A percentile compares a stretch with the other conserved stretches of the same genome.
phyloP scores from a whole-genome alignment of 257 asterid genomes.

The Plectranthus barbatus region DNA sequence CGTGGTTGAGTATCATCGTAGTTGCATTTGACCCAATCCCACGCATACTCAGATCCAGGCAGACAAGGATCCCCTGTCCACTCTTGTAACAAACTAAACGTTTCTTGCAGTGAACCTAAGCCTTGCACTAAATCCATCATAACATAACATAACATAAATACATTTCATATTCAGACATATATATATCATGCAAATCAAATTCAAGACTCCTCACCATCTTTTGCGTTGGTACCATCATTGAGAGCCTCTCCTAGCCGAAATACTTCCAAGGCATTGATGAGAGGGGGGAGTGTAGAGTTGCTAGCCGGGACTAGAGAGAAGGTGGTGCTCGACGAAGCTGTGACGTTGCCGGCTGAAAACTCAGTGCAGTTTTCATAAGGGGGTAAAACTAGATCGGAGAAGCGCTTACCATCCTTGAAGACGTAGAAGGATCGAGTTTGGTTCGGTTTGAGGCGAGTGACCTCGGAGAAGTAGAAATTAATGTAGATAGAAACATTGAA shows the following conservation, averaged over 20 bases:
- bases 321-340: conserved; percentile 8
- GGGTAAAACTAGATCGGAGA: conserved; percentile 22
- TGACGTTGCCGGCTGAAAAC: not conserved
- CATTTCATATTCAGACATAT: too few species aligned
- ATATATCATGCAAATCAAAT: not conserved
- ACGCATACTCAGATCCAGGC: not conserved
- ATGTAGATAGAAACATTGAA: conserved; percentile 21
- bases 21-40: conserved; percentile 14
- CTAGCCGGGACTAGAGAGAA: too few species aligned
- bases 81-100: conserved; percentile 22
- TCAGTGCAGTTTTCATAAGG: conserved; percentile 22
- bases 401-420: conserved; percentile 10
- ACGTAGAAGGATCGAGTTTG: conserved; percentile 36
- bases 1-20: not conserved
- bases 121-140: conserved; percentile 27
- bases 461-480: conserved; percentile 48
- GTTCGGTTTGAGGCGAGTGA: conserved; percentile 16
- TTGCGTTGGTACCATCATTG: conserved; percentile 16
- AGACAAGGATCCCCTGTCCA: conserved; percentile 58
- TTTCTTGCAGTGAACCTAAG: not conserved
- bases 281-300: conserved; percentile 50
- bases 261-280: conserved; percentile 55
- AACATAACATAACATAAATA: too few species aligned
- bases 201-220: conserved; percentile 32
- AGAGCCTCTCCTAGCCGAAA: conserved; percentile 17